Conservation (phyloP, 2,329 filamentous ascomycete species). For the Sphaerostilbella broomeana region DNA sequence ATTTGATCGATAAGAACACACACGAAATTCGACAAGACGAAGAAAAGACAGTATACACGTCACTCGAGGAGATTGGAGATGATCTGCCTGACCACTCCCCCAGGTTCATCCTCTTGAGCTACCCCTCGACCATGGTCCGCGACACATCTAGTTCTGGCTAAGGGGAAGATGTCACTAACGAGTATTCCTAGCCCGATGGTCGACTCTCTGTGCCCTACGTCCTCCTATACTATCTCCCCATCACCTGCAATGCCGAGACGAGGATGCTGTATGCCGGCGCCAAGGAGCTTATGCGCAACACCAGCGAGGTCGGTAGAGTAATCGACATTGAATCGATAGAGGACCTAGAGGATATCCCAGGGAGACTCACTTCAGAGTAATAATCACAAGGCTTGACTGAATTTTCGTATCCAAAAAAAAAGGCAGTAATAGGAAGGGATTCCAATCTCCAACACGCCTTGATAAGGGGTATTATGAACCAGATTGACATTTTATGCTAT, state of each 20-base stretch:
- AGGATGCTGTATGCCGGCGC: conserved; percentile 94
- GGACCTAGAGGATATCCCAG: conserved; percentile 75
- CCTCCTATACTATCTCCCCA: conserved; percentile 88
- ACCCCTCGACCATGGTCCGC: conserved; percentile 77
- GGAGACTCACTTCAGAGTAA: conserved; percentile 43
- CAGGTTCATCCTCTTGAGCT: conserved; percentile 82
- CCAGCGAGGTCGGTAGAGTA: conserved; percentile 79
- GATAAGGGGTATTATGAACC: too few species aligned
- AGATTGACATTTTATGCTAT: too few species aligned
- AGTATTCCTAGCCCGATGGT: conserved; percentile 59
- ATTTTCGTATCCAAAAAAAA: too few species aligned
- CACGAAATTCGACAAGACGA: conserved; percentile 84
- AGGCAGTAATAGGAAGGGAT: too few species aligned
- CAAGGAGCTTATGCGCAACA: conserved; percentile 92
- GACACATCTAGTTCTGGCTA: not conserved
- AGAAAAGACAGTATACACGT: conserved; percentile 68
- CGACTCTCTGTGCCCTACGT: conserved; percentile 88
- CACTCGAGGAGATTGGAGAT: conserved; percentile 73
- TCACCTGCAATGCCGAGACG: conserved; percentile 78
- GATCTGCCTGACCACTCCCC: conserved; percentile 90
- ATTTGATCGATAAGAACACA: conserved; percentile 82
- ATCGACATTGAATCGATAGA: conserved; percentile 78
- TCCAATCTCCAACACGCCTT: too few species aligned
- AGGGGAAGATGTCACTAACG: not conserved
- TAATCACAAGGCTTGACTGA: too few species aligned